A percentile compares a stretch with the other conserved stretches of the same genome.
These are phyloP conservation scores for Willaertia magna DNA, from an alignment of 208 protist species.

Conservation along the genomic window DNA sequence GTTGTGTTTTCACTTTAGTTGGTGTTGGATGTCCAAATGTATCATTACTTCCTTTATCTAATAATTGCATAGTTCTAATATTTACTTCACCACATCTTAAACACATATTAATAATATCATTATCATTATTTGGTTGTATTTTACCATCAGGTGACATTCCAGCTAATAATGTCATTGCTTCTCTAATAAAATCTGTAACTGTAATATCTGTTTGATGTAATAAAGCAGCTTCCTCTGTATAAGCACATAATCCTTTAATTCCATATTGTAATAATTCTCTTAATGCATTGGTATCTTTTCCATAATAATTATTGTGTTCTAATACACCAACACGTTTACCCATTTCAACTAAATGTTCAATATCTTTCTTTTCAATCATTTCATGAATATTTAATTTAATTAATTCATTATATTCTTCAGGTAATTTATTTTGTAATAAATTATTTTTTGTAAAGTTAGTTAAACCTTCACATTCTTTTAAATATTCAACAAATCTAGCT, in stretches of 20 bases:
- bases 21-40: conserved; percentile 37
- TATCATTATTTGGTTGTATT: not conserved
- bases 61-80: conserved; percentile 35
- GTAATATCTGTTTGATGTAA: not conserved
- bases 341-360: not conserved
- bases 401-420: not conserved
- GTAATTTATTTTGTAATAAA: not conserved
- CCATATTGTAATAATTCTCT: not conserved
- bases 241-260: not conserved
- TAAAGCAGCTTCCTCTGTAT: not conserved
- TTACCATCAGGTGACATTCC: not conserved
- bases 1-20: conserved; percentile 21
- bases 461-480: conserved; percentile 11
- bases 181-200: not conserved
- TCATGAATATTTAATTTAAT: not conserved
- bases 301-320: not conserved
- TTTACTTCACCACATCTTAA: conserved; percentile 42
- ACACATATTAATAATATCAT: conserved; percentile 21
- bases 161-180: not conserved
- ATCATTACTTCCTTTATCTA: conserved; percentile 30
- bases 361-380: not conserved
- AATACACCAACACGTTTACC: conserved; percentile 8
- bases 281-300: not conserved
- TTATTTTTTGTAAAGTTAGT: not conserved
- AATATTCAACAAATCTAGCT: conserved; percentile 18